A percentile compares a stretch with the other conserved stretches of the same genome.
These are phyloP conservation scores for Neocatenulostroma microsporum DNA, from an alignment of 2,329 filamentous ascomycete genomes.

Conservation along the genomic window DNA sequence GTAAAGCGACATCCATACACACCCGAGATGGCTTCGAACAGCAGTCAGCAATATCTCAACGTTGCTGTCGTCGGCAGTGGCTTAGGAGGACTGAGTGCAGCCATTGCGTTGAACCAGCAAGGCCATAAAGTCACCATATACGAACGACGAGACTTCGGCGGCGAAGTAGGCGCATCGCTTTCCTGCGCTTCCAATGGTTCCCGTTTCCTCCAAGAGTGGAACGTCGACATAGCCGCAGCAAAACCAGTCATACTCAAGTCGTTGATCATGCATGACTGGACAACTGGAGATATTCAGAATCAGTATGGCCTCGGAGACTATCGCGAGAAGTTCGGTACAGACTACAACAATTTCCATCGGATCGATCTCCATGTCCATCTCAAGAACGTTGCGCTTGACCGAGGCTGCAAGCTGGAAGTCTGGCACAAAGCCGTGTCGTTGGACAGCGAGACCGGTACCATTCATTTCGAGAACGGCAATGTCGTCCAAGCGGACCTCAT, in stretches of 20 bases:
- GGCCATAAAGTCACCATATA: conserved; percentile 56
- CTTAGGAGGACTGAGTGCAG: conserved; percentile 46
- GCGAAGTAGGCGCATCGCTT: conserved; percentile 60
- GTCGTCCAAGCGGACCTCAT: conserved; percentile 51
- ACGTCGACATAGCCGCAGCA: conserved; percentile 55
- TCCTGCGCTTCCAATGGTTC: conserved; percentile 64
- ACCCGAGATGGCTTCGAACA: no score
- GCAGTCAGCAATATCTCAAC: no score
- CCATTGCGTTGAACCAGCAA: conserved; percentile 46
- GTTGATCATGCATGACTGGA: conserved; percentile 63
- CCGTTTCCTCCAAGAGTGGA: conserved; percentile 62
- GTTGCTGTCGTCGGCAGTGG: conserved; percentile 43
- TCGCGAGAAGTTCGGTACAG: no score
- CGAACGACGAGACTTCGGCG: conserved; percentile 55
- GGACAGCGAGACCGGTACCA: conserved; percentile 32
- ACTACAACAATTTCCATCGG: no score
- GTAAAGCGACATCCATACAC: no score
- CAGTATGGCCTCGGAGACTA: conserved; percentile 59
- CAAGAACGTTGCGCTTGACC: no score
- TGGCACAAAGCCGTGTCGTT: no score
- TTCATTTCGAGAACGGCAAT: conserved; percentile 49
- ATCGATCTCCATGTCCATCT: no score
- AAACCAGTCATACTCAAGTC: conserved; percentile 58
- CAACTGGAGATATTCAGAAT: conserved; percentile 57
- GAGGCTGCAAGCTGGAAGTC: no score